phyloP scores from a whole-genome alignment of 2,329 filamentous ascomycete genomes.

The Alternaria ethzedia region DNA sequence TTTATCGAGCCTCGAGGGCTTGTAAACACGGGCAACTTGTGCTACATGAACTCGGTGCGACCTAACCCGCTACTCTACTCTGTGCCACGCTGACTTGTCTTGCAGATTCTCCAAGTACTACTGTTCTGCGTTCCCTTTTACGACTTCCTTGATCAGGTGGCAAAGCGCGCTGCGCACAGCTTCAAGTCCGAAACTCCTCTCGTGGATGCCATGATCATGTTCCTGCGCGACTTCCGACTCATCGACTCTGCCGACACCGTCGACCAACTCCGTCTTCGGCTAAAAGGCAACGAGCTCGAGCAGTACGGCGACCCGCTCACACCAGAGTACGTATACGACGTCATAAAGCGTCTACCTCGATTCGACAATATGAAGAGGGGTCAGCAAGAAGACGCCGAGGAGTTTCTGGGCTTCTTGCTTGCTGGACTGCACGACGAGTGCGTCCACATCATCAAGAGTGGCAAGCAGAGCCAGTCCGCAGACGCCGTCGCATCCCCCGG shows the following conservation, averaged over 20 bases:
- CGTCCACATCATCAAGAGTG: slow-evolving; percentile 71
- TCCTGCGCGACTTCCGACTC: slow-evolving; percentile 88
- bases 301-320: slow-evolving; percentile 90
- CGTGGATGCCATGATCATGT: slow-evolving; percentile 96
- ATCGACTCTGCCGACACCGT: slow-evolving; percentile 78
- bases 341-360: slow-evolving; percentile 82
- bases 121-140: slow-evolving; percentile 95
- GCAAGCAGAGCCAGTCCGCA: slow-evolving; percentile 39
- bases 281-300: slow-evolving; percentile 85
- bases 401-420: slow-evolving; percentile 91
- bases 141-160: slow-evolving; percentile 86
- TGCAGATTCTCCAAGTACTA: slow-evolving; percentile 89
- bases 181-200: slow-evolving; percentile 96
- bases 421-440: slow-evolving; percentile 95
- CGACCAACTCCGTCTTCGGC: slow-evolving; percentile 73
- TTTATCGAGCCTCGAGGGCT: slow-evolving; percentile 93
- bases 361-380: slow-evolving; percentile 96
- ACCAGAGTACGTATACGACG: slow-evolving; percentile 94
- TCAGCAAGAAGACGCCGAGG: slow-evolving; percentile 96
- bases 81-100: slow-evolving; percentile 38
- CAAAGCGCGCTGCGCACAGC: slow-evolving; percentile 82
- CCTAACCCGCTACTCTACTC: neutral
- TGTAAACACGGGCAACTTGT: slow-evolving; percentile 98
- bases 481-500: slow-evolving; percentile 50
- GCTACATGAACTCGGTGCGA: slow-evolving; percentile 99